These are phyloP conservation scores for Backusella luteola DNA, from an alignment of 192 early-diverging fungal species.

Conservation along the genomic window DNA sequence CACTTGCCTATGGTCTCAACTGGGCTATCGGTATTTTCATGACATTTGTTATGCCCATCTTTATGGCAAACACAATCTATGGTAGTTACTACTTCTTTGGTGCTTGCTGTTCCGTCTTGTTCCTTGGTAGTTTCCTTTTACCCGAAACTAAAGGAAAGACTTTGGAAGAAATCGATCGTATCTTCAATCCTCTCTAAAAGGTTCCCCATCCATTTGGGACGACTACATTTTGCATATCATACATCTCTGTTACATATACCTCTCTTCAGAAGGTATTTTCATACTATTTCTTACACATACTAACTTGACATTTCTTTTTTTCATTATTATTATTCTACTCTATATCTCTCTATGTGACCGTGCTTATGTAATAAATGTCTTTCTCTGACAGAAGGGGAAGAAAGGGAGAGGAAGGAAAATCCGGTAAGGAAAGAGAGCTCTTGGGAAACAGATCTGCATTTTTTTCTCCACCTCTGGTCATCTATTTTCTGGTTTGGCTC, in stretches of 20 bases:
- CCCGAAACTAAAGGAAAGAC: conserved; percentile 83
- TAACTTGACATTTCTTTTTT: conserved; percentile 5
- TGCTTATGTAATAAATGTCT: conserved; percentile 8
- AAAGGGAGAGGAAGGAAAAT: background rate
- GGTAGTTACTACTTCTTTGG: conserved; percentile 39
- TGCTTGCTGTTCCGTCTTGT: conserved; percentile 37
- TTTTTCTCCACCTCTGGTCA: conserved; percentile 4
- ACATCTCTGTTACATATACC: background rate
- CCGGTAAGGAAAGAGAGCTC: background rate
- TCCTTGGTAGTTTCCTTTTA: conserved; percentile 59
- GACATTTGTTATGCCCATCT: conserved; percentile 39
- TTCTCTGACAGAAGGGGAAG: background rate
- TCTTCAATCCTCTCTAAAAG: conserved; percentile 51
- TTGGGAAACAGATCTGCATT: background rate
- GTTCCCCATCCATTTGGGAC: background rate
- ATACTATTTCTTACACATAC: background rate
- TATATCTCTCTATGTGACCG: background rate
- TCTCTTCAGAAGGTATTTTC: background rate
- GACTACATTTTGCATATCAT: background rate
- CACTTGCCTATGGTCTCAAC: conserved; percentile 34
- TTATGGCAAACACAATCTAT: conserved; percentile 36
- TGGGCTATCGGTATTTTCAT: conserved; percentile 38
- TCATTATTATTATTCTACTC: background rate
- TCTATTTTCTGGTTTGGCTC: background rate
- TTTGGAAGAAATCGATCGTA: conserved; percentile 86